Percentiles rank a stretch among this genome's conserved stretches.
phyloP scores from a whole-genome alignment of 192 early-diverging fungal species.

The Coemansia sp. region DNA sequence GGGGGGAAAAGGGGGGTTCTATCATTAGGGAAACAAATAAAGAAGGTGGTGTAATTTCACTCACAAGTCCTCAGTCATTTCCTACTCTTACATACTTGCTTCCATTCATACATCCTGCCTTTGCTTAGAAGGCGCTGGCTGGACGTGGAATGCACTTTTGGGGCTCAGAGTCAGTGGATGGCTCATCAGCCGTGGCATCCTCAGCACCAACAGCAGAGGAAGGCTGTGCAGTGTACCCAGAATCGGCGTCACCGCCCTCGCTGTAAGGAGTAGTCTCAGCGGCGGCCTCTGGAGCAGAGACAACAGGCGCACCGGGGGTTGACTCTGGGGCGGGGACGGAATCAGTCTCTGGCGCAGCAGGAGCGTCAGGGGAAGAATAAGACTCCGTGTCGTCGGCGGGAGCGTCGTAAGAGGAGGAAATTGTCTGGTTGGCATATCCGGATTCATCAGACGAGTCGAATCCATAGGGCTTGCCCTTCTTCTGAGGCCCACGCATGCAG shows the following conservation, averaged over 20 bases:
- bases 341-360: neutral
- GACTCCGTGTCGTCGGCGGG: neutral
- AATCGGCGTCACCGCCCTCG: neutral
- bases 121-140: constrained; percentile 3
- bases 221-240: neutral
- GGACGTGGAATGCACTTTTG: constrained; percentile 15
- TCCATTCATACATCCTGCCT: neutral
- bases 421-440: constrained; percentile 19
- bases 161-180: neutral
- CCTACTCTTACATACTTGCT: neutral
- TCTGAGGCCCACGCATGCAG: constrained; percentile 47
- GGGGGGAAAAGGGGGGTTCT: neutral
- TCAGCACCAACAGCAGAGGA: neutral
- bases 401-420: constrained; percentile 4
- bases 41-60: neutral
- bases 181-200: neutral
- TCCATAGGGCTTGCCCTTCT: constrained; percentile 52
- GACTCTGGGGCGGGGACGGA: too few relatives aligned
- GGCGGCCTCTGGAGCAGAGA: neutral
- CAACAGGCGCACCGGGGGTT: too few relatives aligned
- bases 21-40: neutral
- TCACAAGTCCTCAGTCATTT: neutral
- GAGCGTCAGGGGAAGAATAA: neutral
- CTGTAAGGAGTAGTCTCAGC: neutral
- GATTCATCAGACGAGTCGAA: constrained; percentile 36